Conservation (phyloP, 768 basidiomycete genomes). For the Xerocomus potaroensis region DNA sequence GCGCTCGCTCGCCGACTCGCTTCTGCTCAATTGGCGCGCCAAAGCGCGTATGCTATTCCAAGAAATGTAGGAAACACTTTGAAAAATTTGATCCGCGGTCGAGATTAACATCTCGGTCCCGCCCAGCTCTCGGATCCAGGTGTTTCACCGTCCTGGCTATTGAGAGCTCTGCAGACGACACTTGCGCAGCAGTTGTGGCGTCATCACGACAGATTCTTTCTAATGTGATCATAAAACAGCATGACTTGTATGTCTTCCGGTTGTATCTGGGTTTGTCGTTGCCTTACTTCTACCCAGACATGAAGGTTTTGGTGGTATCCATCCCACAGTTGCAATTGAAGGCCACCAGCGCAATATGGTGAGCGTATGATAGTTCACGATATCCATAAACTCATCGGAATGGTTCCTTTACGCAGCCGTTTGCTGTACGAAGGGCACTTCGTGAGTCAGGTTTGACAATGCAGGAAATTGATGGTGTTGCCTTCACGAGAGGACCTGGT, state of each 20-base stretch:
- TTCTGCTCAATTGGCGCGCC: neutral
- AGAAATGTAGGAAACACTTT: neutral
- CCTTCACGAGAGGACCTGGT: conserved; percentile 89
- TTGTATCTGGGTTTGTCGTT: neutral
- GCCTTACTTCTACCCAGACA: conserved; percentile 14
- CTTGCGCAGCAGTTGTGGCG: conserved; percentile 83
- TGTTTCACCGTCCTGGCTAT: conserved; percentile 66
- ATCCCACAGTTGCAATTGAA: conserved; percentile 70
- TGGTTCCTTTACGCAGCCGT: conserved; percentile 46
- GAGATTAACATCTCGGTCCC: too few relatives aligned
- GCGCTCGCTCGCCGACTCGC: neutral
- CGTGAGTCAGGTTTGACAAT: conserved; percentile 55
- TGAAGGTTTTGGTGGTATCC: conserved; percentile 57
- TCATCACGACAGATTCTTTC: conserved; percentile 67
- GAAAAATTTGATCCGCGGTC: neutral
- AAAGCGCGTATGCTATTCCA: neutral
- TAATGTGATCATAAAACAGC: conserved; percentile 85
- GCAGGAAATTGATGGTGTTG: conserved; percentile 75
- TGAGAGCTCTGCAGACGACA: conserved; percentile 92
- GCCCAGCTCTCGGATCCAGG: conserved; percentile 3
- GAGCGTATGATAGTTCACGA: neutral
- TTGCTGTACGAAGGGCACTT: conserved; percentile 66
- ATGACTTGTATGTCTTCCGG: conserved; percentile 25
- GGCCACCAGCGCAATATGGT: conserved; percentile 82
- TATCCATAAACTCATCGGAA: neutral